Evolutionary conservation across 2,329 filamentous ascomycete species (phyloP).

Genomic region (Microcera coccophila): DNA sequence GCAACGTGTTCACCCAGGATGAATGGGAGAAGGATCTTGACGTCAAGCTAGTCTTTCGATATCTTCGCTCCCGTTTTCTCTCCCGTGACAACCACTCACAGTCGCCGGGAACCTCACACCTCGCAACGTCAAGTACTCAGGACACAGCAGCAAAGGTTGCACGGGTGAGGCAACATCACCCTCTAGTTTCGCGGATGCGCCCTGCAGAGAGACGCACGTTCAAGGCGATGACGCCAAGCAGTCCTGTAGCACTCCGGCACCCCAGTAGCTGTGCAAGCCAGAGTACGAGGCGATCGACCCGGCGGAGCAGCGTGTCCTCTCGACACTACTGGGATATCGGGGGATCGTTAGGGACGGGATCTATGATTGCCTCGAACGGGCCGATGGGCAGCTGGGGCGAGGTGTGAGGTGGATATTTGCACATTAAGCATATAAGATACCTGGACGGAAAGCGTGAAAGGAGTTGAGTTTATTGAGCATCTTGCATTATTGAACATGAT

Average conservation of each 20-base stretch:
- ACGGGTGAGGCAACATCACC: conserved; percentile 83
- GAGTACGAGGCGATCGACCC: conserved; percentile 71
- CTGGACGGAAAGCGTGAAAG: too few relatives aligned
- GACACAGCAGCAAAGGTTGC: conserved; percentile 74
- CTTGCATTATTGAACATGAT: conserved; percentile 10
- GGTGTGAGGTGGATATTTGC: conserved; percentile 40
- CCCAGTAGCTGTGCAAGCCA: conserved; percentile 78
- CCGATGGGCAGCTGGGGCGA: conserved; percentile 78
- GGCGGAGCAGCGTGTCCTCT: conserved; percentile 65
- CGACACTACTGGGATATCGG: conserved; percentile 93
- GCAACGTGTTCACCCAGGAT: conserved; percentile 56
- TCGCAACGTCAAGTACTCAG: conserved; percentile 51
- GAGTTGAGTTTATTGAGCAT: background rate
- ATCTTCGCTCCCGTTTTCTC: conserved; percentile 72
- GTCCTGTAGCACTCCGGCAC: conserved; percentile 46
- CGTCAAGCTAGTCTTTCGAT: conserved; percentile 86
- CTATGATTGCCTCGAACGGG: conserved; percentile 62
- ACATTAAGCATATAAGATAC: conserved; percentile 7
- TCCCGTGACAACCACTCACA: conserved; percentile 42
- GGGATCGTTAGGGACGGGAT: conserved; percentile 72
- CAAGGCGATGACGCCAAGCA: conserved; percentile 50
- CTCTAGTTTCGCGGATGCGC: conserved; percentile 63
- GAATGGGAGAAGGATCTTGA: conserved; percentile 95
- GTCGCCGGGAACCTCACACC: conserved; percentile 43
- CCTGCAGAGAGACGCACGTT: conserved; percentile 53